Percentiles rank a stretch among this genome's conserved stretches.
These are phyloP conservation scores for Tinospora cordifolia DNA, from an alignment of 164 flowering plant genomes.

Conservation along the genomic window DNA sequence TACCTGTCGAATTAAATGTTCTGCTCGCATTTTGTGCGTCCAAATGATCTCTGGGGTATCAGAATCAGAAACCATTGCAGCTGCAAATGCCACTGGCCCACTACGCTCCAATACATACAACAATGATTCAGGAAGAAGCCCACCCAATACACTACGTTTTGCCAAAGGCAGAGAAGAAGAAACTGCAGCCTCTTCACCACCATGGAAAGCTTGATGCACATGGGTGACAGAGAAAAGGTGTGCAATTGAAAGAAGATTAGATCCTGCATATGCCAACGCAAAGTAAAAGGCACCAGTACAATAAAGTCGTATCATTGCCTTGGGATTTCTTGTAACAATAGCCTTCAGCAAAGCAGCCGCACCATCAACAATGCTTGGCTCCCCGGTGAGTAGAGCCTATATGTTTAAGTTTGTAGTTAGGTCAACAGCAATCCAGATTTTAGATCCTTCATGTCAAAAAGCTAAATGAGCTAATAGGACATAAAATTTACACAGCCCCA, in stretches of 20 bases:
- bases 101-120: conserved; percentile 93
- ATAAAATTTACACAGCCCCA: neutral
- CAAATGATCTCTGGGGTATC: conserved; percentile 99
- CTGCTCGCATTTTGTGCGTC: conserved; percentile 99
- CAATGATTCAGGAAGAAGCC: conserved; percentile 94
- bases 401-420: conserved; percentile 3
- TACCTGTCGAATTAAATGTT: conserved; percentile 93
- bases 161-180: conserved; percentile 94
- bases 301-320: conserved; percentile 89
- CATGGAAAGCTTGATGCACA: conserved; percentile 98
- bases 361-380: conserved; percentile 87
- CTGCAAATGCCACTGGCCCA: conserved; percentile 93
- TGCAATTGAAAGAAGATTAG: conserved; percentile 88
- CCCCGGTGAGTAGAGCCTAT: conserved; percentile 95
- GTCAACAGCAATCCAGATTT: neutral
- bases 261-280: conserved; percentile 96
- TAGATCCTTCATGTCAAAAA: neutral
- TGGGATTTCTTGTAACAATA: conserved; percentile 93
- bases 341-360: conserved; percentile 88
- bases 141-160: conserved; percentile 95
- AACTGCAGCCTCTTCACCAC: conserved; percentile 98
- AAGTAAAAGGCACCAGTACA: conserved; percentile 97
- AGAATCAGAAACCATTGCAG: conserved; percentile 99
- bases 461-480: neutral
- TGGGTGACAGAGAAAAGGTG: conserved; percentile 87